A percentile compares a stretch with the other conserved stretches of the same genome.
phyloP scores from a whole-genome alignment of 495 filamentous ascomycete genomes.

The Podospora appendiculata region DNA sequence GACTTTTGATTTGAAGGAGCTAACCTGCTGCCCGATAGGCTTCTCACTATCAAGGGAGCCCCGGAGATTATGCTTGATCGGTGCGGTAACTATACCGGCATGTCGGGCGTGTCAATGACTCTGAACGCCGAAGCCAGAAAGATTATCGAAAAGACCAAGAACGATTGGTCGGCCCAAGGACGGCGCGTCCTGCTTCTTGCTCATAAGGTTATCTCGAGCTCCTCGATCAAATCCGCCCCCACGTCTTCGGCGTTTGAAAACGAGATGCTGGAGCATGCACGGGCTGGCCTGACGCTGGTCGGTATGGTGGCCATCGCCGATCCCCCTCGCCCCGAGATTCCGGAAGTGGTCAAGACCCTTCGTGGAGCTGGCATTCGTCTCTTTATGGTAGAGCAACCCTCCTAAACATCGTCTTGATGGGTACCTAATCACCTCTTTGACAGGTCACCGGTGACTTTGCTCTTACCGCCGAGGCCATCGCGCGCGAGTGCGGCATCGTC shows the following conservation, averaged over 20 bases:
- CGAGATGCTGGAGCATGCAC: constrained; percentile 40
- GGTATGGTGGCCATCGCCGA: constrained; percentile 62
- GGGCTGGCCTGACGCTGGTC: constrained; percentile 46
- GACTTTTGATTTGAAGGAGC: neutral
- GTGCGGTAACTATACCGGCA: constrained; percentile 41
- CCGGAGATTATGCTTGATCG: constrained; percentile 54
- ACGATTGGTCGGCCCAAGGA: constrained; percentile 55
- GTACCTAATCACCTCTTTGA: neutral
- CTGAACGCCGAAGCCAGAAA: constrained; percentile 31
- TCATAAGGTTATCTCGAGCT: constrained; percentile 42
- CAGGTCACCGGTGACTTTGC: constrained; percentile 66
- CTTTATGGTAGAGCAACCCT: constrained; percentile 41
- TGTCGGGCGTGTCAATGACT: constrained; percentile 36
- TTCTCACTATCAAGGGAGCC: constrained; percentile 57
- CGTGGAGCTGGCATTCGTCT: constrained; percentile 55
- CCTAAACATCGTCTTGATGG: constrained; percentile 46
- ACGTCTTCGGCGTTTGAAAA: constrained; percentile 43
- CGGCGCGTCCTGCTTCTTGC: constrained; percentile 59
- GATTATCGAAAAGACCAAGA: constrained; percentile 45
- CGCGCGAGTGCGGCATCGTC: constrained; percentile 58
- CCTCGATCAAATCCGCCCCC: constrained; percentile 22
- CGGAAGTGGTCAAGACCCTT: constrained; percentile 48
- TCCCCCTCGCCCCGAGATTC: constrained; percentile 58
- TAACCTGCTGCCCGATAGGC: constrained; percentile 8
- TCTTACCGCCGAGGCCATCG: constrained; percentile 62